These are phyloP conservation scores for Pseudocercospora fijiensis DNA, from an alignment of 2,329 filamentous ascomycete genomes.

Conservation along the genomic window DNA sequence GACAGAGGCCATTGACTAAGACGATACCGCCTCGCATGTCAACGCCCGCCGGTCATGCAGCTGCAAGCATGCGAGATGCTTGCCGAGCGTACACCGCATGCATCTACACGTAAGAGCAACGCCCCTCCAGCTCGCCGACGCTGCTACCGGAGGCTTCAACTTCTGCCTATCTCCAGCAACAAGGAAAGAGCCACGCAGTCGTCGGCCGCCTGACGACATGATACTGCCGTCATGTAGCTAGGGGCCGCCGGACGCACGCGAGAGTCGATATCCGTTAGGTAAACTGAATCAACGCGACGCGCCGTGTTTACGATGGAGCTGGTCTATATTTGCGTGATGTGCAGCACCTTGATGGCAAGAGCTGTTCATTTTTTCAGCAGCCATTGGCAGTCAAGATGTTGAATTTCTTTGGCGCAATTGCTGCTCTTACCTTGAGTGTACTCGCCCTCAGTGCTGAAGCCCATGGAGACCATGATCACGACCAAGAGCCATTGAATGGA, in stretches of 20 bases:
- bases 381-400: constrained; percentile 24
- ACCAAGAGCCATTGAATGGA: constrained; percentile 62
- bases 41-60: constrained; percentile 7
- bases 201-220: constrained; percentile 18
- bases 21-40: neutral
- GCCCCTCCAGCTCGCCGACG: constrained; percentile 3
- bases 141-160: constrained; percentile 2
- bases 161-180: constrained; percentile 27
- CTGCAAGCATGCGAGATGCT: constrained; percentile 9
- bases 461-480: constrained; percentile 55
- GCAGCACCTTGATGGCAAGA: constrained; percentile 1
- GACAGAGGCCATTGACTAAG: constrained; percentile 25
- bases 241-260: constrained; percentile 14
- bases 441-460: constrained; percentile 41
- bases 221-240: constrained; percentile 13
- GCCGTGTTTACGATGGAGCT: constrained; percentile 7
- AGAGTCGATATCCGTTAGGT: constrained; percentile 20
- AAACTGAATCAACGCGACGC: constrained; percentile 8
- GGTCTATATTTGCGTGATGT: neutral
- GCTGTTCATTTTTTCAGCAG: neutral
- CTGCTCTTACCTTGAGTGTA: constrained; percentile 49
- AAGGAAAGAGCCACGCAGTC: constrained; percentile 22
- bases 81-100: constrained; percentile 12
- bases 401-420: constrained; percentile 25
- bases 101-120: constrained; percentile 21